Conservation (phyloP, 495 filamentous ascomycete species). For the Lepraria neglecta region DNA sequence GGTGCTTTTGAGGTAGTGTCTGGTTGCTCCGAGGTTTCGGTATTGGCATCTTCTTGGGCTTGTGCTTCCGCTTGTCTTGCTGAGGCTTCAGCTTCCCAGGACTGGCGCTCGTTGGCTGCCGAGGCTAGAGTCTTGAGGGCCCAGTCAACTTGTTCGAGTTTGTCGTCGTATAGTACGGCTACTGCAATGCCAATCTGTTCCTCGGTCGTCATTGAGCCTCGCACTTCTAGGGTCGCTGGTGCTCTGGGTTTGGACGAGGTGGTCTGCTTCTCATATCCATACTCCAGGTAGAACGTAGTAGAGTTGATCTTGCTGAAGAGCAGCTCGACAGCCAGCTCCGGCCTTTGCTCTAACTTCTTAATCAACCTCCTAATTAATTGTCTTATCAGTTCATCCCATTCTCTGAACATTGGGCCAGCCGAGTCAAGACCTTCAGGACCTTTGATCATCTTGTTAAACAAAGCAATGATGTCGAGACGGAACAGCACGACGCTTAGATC, state of each 20-base stretch:
- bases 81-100: slow-evolving; percentile 68
- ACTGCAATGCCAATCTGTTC: slow-evolving; percentile 74
- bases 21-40: background rate
- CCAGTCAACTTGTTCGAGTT: slow-evolving; percentile 72
- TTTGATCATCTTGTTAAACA: slow-evolving; percentile 89
- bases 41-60: background rate
- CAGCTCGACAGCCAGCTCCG: slow-evolving; percentile 78
- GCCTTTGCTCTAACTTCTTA: slow-evolving; percentile 75
- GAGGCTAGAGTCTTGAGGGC: slow-evolving; percentile 60
- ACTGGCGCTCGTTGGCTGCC: slow-evolving; percentile 65
- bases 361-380: slow-evolving; percentile 70
- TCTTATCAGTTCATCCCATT: slow-evolving; percentile 85
- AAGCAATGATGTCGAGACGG: slow-evolving; percentile 79
- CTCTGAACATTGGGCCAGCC: slow-evolving; percentile 58
- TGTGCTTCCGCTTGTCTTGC: slow-evolving; percentile 42
- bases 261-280: slow-evolving; percentile 80
- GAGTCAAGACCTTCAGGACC: slow-evolving; percentile 71
- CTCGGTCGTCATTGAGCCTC: slow-evolving; percentile 55
- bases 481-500: slow-evolving; percentile 84
- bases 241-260: slow-evolving; percentile 52
- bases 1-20: slow-evolving; percentile 10
- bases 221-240: slow-evolving; percentile 74
- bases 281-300: slow-evolving; percentile 79
- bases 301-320: slow-evolving; percentile 88
- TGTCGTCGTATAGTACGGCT: slow-evolving; percentile 67